Evolutionary conservation across 2,329 filamentous ascomycete species (phyloP).

Genomic region (Trichoderma semiorbis): DNA sequence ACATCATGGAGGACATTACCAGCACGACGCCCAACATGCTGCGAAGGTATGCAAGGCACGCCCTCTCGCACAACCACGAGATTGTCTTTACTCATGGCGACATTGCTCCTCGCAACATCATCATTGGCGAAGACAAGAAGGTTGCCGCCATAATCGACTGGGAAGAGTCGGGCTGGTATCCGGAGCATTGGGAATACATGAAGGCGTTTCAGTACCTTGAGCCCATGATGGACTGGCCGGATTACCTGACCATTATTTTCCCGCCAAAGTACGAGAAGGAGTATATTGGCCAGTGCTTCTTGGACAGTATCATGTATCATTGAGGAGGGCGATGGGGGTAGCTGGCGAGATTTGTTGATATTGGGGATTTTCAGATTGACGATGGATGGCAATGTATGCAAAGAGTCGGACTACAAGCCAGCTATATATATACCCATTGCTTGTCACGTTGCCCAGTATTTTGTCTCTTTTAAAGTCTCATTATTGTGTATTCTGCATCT

Average conservation of each 20-base stretch:
- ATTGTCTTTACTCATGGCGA: not conserved
- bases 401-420: not conserved
- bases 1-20: not conserved
- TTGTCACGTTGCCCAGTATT: not conserved
- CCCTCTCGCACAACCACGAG: not conserved
- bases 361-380: not conserved
- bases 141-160: not conserved
- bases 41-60: not conserved
- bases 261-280: not conserved
- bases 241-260: not conserved
- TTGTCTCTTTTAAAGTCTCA: not conserved
- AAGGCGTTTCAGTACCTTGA: not conserved
- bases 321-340: not conserved
- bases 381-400: not conserved
- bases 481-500: not conserved
- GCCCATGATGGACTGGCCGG: not conserved
- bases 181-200: not conserved
- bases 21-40: not conserved
- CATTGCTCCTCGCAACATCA: not conserved
- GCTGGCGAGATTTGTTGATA: not conserved
- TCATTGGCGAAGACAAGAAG: not conserved
- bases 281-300: not conserved
- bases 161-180: slow-evolving; percentile 5
- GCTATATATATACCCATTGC: not conserved
- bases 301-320: not conserved